Base-by-base conservation (phyloP, 441 rosid species). In the Populus hybrid region DNA sequence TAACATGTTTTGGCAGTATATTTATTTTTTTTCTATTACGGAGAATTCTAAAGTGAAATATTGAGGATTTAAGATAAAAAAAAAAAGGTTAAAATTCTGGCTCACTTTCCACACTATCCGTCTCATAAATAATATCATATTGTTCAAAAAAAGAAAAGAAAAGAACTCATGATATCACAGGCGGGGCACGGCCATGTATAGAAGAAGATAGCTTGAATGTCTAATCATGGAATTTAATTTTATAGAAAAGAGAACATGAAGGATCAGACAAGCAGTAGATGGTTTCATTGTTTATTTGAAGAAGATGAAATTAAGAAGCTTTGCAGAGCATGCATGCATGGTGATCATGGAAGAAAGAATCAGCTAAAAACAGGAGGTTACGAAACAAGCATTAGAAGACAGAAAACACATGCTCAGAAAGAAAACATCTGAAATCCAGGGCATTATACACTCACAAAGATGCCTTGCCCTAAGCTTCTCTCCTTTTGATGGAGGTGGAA, bases 391-490 rank as follows among this genome's bases (percentile, higher is more conserved):
- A 76, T 66, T 54, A 78, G 16, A 78, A 42, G 76, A 72, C 73
- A 66, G 3, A 57, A 23, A 78, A 34, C 68, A 72, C 54, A 72
- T 72, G 72, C 72, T 42, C 40, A 72, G 63, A 65, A 28, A 72
- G 63, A 65, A 65, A 72, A 78, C 76, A 46, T 34, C 26, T 69
- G 57, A 61, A 69, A 36, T 36, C 14, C 67, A 67, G 21, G 12
- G 66, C 32, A 6, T 11, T 26, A 2, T 28, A 28, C 30, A 32
- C 8, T 69, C 10, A 34, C 67, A 63, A 20, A 63, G 42, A 38
- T 38, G 42, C 42, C 42, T 2, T 38, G 10, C 42, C 42, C 11
- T 38, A 38, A 38, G 42, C 42, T 8, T 38, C 42, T 38, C 42
- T 38, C 10, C 9, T 9, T 63, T 20, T 9, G 67, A 63, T 63